Evolutionary conservation across 1,284 basidiomycete species (phyloP).

Genomic region (Tilletiopsis washingtonensis): DNA sequence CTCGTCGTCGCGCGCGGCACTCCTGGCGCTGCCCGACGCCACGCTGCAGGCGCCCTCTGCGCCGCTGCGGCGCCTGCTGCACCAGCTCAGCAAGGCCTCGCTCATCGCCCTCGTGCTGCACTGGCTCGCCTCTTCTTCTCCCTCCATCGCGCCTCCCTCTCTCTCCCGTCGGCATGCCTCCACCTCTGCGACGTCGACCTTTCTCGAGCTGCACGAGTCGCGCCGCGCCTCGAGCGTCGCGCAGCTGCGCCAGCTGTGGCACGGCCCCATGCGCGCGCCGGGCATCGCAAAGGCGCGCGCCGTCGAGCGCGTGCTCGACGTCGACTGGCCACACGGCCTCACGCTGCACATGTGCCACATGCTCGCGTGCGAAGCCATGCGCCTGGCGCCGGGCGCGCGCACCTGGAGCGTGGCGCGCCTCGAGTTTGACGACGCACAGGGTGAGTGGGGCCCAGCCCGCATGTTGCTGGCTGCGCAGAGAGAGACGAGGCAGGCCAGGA

Average conservation of each 20-base stretch:
- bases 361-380: slow-evolving; percentile 15
- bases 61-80: neutral
- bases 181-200: slow-evolving; percentile 2
- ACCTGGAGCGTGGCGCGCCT: slow-evolving; percentile 22
- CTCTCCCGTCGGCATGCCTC: neutral
- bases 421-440: slow-evolving; percentile 21
- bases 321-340: slow-evolving; percentile 32
- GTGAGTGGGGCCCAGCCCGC: too few species aligned
- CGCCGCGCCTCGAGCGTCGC: slow-evolving; percentile 20
- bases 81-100: neutral
- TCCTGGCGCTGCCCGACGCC: neutral
- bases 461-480: too few species aligned
- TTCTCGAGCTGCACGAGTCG: slow-evolving; percentile 23
- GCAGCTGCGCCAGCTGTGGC: slow-evolving; percentile 21
- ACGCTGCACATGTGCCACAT: slow-evolving; percentile 29
- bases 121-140: slow-evolving; percentile 1
- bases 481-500: too few species aligned
- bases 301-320: slow-evolving; percentile 23
- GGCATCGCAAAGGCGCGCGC: slow-evolving; percentile 27
- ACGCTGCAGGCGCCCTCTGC: neutral
- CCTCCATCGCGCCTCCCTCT: slow-evolving; percentile 3
- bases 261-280: slow-evolving; percentile 18
- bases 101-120: neutral
- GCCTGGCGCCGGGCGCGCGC: slow-evolving; percentile 8
- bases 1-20: too few species aligned